Base-by-base conservation (phyloP, 2,329 filamentous ascomycete species). In the Fusarium abutilonis region DNA sequence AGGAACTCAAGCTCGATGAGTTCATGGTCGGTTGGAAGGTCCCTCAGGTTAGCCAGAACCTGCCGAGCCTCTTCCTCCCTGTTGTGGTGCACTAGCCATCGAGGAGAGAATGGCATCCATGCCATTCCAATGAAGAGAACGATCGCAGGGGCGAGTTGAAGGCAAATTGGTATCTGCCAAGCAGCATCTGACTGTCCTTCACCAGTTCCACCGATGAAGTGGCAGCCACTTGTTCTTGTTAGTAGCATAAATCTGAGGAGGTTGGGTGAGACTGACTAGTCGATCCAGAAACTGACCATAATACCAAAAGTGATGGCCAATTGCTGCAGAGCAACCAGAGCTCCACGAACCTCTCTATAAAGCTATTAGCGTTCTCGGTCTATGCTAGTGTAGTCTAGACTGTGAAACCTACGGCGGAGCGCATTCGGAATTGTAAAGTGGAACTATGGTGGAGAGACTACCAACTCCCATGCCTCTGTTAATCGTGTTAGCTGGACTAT, bases 51-150 rank as follows among this genome's bases (percentile, higher is more conserved):
- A 0, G 89, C 85, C 1, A 94, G 80, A 1, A 87, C 85, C 9
- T 73, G 72, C 14, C 85, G 83, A 0, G 88, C 89, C 72, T 93
- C 90, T 0, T 81, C 81, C 68, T 93, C 89, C 32, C 89, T 86
- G 53, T 78, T 80, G 68, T 90, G 87, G 72, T 92, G 86, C 9
- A 90, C 77, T 1, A 94, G 82, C 89, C 89, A 93, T 65, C 91
- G 83, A 0, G 91, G 91, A 0, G 86, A 89, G 76, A 90, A 92
- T 0, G 90, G 91, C 89, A 93, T 91, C 76, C 91, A 91, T 10
- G 90, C 70, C 83, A 93, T 93, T 34, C 90, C 90, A 10, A 83
- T 67, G 26, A 88, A 85, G 2, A 94, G 82, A 4, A 92, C 66
- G 2, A 87, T 66, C 1, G 89, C 89, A 0, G 90, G 90, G 0